Evolutionary conservation across 2,329 filamentous ascomycete species (phyloP), one percentile per base, ranked within the genome.

Genomic region (Hypoxylon sp.): DNA sequence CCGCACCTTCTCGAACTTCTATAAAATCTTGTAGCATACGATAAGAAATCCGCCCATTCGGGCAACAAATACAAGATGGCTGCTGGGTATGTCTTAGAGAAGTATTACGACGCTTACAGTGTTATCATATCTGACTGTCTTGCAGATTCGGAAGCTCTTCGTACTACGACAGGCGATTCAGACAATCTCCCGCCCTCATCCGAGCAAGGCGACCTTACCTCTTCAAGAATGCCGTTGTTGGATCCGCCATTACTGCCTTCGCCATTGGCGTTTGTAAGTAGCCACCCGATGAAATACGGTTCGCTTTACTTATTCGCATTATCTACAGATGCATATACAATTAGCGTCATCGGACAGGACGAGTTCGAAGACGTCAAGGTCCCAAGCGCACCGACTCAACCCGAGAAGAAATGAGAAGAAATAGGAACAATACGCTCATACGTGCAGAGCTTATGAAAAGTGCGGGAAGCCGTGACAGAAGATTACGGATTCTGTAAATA

Each of bases 341-440:
- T 99, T 78, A 88, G 85, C 72, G 93, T 93, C 60, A 92, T 99
- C 77, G 93, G 95, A 46, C 96, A 98, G 81, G 96, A 98, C 80
- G 93, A 98, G 73, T 99, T 99, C 82, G 93, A 94, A 63, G 96
- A 99, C 78, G 94, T 98, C 74, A 90, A 93, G 78, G 91, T 98
- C 38, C 96, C 96, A 28, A 92, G 93, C 78, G 84, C 87, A 57
- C 91, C 93, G 51, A 79, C 81, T 53, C 82, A 85, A 65, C 79
- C 83, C n/a, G 75, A 81, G 41, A 78, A 81, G 63, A 75, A 71
- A 57, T 71, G 75, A 81, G 41, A 78, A 81, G 63, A 75, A 71
- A 57, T 71, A 63, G 57, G 50, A 14, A 52, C 11, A n/a, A 25
- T 11, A 28, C 3, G 25, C 36, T 21, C 34, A 53, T 5, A 30